These are phyloP conservation scores for Corymbia citriodora DNA, from an alignment of 441 rosid genomes.

Conservation along the genomic window DNA sequence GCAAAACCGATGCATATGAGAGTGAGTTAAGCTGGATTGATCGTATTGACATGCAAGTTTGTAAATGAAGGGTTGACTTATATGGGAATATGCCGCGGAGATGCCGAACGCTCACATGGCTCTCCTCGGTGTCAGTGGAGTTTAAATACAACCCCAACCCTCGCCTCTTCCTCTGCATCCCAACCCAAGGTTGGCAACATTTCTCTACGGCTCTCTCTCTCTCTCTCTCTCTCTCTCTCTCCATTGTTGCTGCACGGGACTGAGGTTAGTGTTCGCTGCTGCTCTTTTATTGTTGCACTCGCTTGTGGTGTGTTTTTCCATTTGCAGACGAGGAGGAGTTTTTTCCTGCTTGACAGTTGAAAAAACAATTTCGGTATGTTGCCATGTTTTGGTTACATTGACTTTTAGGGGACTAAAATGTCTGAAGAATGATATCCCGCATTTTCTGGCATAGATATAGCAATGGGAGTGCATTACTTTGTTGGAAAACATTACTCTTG, in stretches of 20 bases:
- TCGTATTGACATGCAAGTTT: not conserved
- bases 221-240: not conserved
- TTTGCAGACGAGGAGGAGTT: not conserved
- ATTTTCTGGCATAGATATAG: not conserved
- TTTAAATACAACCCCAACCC: not conserved
- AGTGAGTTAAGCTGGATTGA: not conserved
- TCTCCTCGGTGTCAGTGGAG: not conserved
- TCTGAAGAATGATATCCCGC: not conserved
- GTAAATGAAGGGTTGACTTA: not conserved
- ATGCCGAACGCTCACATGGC: not conserved
- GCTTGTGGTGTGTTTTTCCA: not conserved
- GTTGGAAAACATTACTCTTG: not conserved
- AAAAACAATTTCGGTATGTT: not conserved
- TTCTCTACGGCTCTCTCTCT: not conserved
- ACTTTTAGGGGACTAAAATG: not conserved
- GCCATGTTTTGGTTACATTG: not conserved
- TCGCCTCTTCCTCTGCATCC: not conserved
- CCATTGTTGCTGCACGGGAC: not conserved
- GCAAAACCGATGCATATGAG: not conserved
- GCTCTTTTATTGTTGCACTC: not conserved
- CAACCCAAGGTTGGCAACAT: not conserved
- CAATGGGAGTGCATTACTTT: not conserved
- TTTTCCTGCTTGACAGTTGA: not conserved
- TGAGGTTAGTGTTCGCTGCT: not conserved
- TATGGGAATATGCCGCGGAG: not conserved